Conservation (phyloP, 495 filamentous ascomycete genomes). For the Penicillium canescens region DNA sequence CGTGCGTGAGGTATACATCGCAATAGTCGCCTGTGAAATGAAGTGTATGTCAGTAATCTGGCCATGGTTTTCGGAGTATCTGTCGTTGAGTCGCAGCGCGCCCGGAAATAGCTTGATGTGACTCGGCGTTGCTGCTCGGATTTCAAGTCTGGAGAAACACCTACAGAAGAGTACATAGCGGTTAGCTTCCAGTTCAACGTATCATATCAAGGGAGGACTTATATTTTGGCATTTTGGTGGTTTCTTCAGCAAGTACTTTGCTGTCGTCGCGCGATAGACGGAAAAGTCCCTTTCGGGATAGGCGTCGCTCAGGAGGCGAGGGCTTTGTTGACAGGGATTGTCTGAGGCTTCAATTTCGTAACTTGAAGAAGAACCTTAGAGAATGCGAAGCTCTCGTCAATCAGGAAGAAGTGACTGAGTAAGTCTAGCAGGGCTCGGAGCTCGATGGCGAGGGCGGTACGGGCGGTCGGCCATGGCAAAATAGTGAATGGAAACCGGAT, state of each 20-base stretch:
- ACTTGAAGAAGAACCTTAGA: background rate
- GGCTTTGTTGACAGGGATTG: background rate
- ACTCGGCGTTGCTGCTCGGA: background rate
- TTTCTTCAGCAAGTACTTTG: conserved; percentile 18
- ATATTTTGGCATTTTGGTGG: conserved; percentile 76
- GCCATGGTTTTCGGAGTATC: background rate
- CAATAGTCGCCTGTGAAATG: conserved; percentile 85
- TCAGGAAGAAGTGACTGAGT: background rate
- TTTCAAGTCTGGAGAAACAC: conserved; percentile 19
- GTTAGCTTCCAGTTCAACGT: conserved; percentile 45
- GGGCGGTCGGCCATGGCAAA: conserved; percentile 21
- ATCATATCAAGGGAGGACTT: conserved; percentile 42
- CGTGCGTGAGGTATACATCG: conserved; percentile 99
- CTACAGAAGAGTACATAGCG: conserved; percentile 67
- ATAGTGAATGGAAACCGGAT: too few species aligned
- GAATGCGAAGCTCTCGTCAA: background rate
- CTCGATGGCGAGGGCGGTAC: conserved; percentile 14
- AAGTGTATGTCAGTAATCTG: conserved; percentile 8
- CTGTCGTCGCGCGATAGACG: conserved; percentile 20
- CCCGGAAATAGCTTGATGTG: conserved; percentile 11
- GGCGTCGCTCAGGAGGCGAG: conserved; percentile 9
- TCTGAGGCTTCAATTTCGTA: background rate
- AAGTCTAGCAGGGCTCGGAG: conserved; percentile 9
- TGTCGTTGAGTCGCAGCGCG: conserved; percentile 8
- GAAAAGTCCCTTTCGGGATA: conserved; percentile 25